Conservation (phyloP, 2,329 filamentous ascomycete genomes). For the Penicillium sp. region DNA sequence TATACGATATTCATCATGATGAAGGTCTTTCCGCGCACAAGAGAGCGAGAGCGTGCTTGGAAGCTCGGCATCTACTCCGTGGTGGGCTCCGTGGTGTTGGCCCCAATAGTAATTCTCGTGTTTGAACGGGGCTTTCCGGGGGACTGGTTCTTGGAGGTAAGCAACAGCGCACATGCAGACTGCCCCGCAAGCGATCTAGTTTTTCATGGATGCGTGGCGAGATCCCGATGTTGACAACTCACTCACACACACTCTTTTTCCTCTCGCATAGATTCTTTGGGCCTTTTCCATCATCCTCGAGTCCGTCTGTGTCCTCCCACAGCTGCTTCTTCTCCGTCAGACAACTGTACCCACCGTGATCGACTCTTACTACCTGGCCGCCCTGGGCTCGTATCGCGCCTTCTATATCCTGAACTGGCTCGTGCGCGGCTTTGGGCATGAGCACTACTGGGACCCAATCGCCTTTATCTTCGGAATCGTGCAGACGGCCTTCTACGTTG, state of each 20-base stretch:
- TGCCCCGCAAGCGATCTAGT: too few species aligned
- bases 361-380: slow-evolving; percentile 89
- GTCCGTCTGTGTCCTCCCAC: slow-evolving; percentile 81
- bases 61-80: slow-evolving; percentile 71
- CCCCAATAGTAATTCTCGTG: slow-evolving; percentile 67
- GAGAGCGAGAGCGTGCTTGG: slow-evolving; percentile 90
- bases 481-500: slow-evolving; percentile 82
- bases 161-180: neutral
- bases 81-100: slow-evolving; percentile 57
- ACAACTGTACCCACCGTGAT: slow-evolving; percentile 95
- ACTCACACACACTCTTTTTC: too few species aligned
- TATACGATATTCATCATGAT: slow-evolving; percentile 89
- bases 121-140: slow-evolving; percentile 51
- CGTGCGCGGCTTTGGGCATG: slow-evolving; percentile 56
- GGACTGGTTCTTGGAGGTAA: slow-evolving; percentile 38
- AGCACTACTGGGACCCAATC: slow-evolving; percentile 59
- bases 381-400: slow-evolving; percentile 78
- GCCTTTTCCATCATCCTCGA: slow-evolving; percentile 88
- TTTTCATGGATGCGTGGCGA: too few species aligned
- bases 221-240: too few species aligned
- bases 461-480: slow-evolving; percentile 80
- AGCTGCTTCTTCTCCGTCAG: slow-evolving; percentile 84
- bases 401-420: slow-evolving; percentile 95
- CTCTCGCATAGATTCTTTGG: slow-evolving; percentile 61
- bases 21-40: slow-evolving; percentile 75